These are phyloP conservation scores for Begonia fuchsioides DNA, from an alignment of 306 rosid genomes.

Conservation along the genomic window DNA sequence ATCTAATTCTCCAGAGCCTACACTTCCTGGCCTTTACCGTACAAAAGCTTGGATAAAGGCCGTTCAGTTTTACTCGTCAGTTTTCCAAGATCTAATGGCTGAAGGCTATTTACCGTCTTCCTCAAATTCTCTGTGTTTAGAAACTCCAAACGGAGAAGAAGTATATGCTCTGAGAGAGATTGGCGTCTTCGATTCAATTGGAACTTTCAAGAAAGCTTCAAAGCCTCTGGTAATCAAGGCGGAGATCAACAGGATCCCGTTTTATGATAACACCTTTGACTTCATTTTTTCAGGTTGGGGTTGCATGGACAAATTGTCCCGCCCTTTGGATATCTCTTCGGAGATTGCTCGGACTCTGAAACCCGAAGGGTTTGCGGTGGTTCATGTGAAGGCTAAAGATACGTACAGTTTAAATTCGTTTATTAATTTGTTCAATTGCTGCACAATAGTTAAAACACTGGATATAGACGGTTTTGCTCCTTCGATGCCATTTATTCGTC, in stretches of 20 bases:
- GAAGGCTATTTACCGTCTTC: slow-evolving; percentile 48
- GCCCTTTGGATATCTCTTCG: slow-evolving; percentile 40
- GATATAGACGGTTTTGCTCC: slow-evolving; percentile 63
- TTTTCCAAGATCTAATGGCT: slow-evolving; percentile 56
- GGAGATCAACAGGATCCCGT: slow-evolving; percentile 45
- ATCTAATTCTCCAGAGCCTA: background rate
- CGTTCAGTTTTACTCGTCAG: slow-evolving; percentile 56
- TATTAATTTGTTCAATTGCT: slow-evolving; percentile 67
- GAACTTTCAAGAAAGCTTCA: slow-evolving; percentile 51
- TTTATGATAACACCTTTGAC: slow-evolving; percentile 37
- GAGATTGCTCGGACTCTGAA: slow-evolving; percentile 67
- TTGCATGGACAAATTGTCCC: slow-evolving; percentile 30
- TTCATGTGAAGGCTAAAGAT: slow-evolving; percentile 66
- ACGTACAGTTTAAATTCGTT: slow-evolving; percentile 86
- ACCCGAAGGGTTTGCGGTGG: slow-evolving; percentile 78
- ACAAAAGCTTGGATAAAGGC: slow-evolving; percentile 67
- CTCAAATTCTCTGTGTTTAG: slow-evolving; percentile 57
- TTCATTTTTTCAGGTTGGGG: slow-evolving; percentile 71
- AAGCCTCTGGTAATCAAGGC: slow-evolving; percentile 54
- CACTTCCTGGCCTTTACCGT: slow-evolving; percentile 23
- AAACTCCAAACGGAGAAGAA: slow-evolving; percentile 59
- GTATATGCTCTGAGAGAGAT: slow-evolving; percentile 59
- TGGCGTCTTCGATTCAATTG: slow-evolving; percentile 51
- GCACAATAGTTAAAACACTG: slow-evolving; percentile 50
- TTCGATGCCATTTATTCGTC: slow-evolving; percentile 52